These are phyloP conservation scores for Neofusicoccum ribis DNA, from an alignment of 2,329 filamentous ascomycete species.

Conservation along the genomic window DNA sequence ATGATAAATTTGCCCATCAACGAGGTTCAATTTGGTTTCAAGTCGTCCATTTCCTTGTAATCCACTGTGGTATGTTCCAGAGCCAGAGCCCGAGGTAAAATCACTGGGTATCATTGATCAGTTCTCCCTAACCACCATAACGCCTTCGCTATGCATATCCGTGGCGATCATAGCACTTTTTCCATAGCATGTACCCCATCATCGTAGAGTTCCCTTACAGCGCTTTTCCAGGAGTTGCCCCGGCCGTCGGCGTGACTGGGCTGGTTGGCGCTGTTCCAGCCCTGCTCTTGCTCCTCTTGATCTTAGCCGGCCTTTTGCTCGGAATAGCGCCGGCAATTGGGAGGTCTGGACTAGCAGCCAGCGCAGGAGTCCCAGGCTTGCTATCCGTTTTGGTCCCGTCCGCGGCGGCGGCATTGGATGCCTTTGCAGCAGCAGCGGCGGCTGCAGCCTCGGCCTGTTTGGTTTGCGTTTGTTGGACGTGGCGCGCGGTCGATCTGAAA, in stretches of 20 bases:
- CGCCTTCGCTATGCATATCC: slow-evolving; percentile 1
- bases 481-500: slow-evolving; percentile 48
- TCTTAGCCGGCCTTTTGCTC: slow-evolving; percentile 30
- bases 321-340: neutral
- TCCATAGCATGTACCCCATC: neutral
- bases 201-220: neutral
- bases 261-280: slow-evolving; percentile 36
- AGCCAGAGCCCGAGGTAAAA: neutral
- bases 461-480: slow-evolving; percentile 43
- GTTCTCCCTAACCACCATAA: neutral
- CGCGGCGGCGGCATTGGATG: slow-evolving; percentile 28
- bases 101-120: neutral
- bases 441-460: slow-evolving; percentile 30
- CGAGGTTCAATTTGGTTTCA: too few species aligned
- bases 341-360: slow-evolving; percentile 6
- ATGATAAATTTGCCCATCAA: too few species aligned
- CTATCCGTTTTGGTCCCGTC: slow-evolving; percentile 1
- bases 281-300: slow-evolving; percentile 41
- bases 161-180: neutral
- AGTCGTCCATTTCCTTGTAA: too few species aligned
- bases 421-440: slow-evolving; percentile 31
- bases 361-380: slow-evolving; percentile 3
- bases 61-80: too few species aligned
- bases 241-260: slow-evolving; percentile 21
- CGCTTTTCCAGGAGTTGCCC: slow-evolving; percentile 2